Conservation (phyloP, 129 eudicot species). For the Helianthus tuberosus region DNA sequence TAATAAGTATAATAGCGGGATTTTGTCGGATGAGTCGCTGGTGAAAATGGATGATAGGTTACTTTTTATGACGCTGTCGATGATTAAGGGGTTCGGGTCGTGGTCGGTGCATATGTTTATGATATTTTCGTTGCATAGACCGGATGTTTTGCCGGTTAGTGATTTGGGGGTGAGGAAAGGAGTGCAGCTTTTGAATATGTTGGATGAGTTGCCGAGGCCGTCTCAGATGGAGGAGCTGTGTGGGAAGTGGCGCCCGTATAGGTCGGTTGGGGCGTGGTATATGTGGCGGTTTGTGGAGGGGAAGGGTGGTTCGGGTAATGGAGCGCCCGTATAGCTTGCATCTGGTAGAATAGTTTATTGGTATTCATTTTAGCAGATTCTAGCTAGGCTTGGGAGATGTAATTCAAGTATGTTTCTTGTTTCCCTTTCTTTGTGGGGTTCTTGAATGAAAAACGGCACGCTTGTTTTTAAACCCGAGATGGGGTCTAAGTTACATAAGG, state of each 20-base stretch:
- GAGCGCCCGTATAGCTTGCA: slow-evolving; percentile 9
- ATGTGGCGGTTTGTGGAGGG: slow-evolving; percentile 95
- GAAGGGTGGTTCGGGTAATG: slow-evolving; percentile 49
- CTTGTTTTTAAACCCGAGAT: background rate
- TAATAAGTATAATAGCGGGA: slow-evolving; percentile 75
- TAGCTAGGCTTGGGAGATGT: background rate
- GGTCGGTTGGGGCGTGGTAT: slow-evolving; percentile 96
- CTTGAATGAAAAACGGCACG: background rate
- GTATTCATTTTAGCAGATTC: background rate
- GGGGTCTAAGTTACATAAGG: background rate
- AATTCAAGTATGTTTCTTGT: background rate
- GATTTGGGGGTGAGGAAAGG: slow-evolving; percentile 96
- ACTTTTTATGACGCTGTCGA: slow-evolving; percentile 77
- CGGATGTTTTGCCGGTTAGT: slow-evolving; percentile 88
- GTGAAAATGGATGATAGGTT: slow-evolving; percentile 93
- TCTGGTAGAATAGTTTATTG: background rate
- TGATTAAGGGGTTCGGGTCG: slow-evolving; percentile 96
- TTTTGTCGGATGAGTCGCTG: slow-evolving; percentile 63
- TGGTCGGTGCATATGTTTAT: slow-evolving; percentile 99
- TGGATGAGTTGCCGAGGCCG: slow-evolving; percentile 90
- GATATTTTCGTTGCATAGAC: slow-evolving; percentile 88
- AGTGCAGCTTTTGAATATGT: slow-evolving; percentile 67
- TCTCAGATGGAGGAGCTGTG: slow-evolving; percentile 94
- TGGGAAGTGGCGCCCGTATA: slow-evolving; percentile 91
- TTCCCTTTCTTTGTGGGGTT: background rate